Conservation (phyloP, 192 early-diverging fungal species). For the Gamsiella multidivaricata region DNA sequence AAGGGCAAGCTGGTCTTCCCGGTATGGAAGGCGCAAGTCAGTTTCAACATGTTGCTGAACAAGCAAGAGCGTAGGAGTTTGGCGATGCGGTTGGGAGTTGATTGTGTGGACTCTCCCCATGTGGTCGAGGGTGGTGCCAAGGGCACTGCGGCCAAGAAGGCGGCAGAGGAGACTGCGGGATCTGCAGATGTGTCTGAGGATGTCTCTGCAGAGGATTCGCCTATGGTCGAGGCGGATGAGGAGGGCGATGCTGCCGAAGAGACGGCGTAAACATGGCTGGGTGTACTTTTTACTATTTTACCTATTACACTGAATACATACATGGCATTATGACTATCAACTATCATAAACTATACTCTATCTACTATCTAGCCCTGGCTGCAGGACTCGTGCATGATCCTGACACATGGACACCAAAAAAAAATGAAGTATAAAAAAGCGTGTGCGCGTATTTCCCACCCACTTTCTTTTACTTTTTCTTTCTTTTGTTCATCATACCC, state of each 20-base stretch:
- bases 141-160: constrained; percentile 32
- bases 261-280: not conserved
- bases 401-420: too few relatives aligned
- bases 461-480: not conserved
- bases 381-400: too few relatives aligned
- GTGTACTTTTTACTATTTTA: too few relatives aligned
- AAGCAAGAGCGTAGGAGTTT: constrained; percentile 73
- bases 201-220: constrained; percentile 17
- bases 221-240: constrained; percentile 15
- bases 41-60: constrained; percentile 79
- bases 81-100: constrained; percentile 52
- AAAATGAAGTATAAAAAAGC: too few relatives aligned
- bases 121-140: constrained; percentile 49
- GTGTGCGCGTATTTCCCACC: not conserved
- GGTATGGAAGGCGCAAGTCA: constrained; percentile 78
- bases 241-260: constrained; percentile 1
- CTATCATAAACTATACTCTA: too few relatives aligned
- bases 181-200: constrained; percentile 13
- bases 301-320: too few relatives aligned
- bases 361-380: too few relatives aligned
- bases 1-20: constrained; percentile 66
- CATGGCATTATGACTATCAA: too few relatives aligned
- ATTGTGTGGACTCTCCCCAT: constrained; percentile 50
- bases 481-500: too few relatives aligned
- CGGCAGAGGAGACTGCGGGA: constrained; percentile 1